phyloP scores from a whole-genome alignment of 179 eudicot species.

The Silene coronaria region DNA sequence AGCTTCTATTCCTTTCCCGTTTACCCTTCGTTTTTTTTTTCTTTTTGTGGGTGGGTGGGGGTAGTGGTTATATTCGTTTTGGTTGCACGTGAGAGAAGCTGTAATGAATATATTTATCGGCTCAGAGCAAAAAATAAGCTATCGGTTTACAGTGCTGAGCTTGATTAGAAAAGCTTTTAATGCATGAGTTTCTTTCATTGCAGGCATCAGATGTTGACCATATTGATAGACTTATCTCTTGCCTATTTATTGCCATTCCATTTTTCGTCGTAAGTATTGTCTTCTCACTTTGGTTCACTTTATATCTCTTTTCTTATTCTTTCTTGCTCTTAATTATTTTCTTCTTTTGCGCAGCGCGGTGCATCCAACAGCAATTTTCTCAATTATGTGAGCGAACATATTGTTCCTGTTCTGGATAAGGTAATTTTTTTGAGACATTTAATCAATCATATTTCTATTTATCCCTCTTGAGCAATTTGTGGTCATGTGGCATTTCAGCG shows the following conservation, averaged over 20 bases:
- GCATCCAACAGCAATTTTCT: slow-evolving; percentile 78
- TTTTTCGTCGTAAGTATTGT: slow-evolving; percentile 56
- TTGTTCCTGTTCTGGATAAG: slow-evolving; percentile 82
- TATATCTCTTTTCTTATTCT: not conserved
- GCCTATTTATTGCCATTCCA: slow-evolving; percentile 69
- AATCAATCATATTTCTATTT: not conserved
- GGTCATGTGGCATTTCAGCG: slow-evolving; percentile 6
- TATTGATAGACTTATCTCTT: slow-evolving; percentile 67
- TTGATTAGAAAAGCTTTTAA: not conserved
- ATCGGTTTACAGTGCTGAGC: not conserved
- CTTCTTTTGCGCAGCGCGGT: slow-evolving; percentile 50
- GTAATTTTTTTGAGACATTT: slow-evolving; percentile 30
- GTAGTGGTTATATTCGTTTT: not conserved
- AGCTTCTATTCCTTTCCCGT: slow-evolving; percentile 8
- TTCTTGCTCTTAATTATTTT: slow-evolving; percentile 3
- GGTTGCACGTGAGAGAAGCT: not conserved
- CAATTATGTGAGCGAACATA: slow-evolving; percentile 59
- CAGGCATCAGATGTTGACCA: slow-evolving; percentile 88
- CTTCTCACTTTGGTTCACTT: slow-evolving; percentile 7
- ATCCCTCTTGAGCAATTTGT: not conserved
- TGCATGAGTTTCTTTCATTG: slow-evolving; percentile 9
- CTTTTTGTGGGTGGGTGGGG: not conserved
- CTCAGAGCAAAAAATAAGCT: not conserved
- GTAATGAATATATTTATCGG: not conserved
- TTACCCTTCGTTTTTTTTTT: slow-evolving; percentile 18